These are phyloP conservation scores for Cucurbita maxima DNA, from an alignment of 306 rosid species.

Conservation along the genomic window DNA sequence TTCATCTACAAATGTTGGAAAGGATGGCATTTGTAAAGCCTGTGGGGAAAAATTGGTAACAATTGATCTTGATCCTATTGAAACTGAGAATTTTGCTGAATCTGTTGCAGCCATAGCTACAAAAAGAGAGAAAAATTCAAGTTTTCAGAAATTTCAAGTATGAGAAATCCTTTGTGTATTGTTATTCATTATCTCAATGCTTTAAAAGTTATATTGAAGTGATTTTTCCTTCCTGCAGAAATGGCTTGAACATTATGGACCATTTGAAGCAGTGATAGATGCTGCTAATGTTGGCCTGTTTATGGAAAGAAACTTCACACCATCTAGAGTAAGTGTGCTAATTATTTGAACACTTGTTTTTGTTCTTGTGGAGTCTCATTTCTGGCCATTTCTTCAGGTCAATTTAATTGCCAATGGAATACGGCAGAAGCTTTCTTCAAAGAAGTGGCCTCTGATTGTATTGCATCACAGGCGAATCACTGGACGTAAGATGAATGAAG, in stretches of 20 bases:
- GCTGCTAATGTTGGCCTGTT: slow-evolving; percentile 82
- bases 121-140: slow-evolving; percentile 47
- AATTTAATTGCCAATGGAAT: slow-evolving; percentile 57
- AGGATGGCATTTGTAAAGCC: slow-evolving; percentile 66
- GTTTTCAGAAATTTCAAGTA: slow-evolving; percentile 84
- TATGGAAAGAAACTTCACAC: slow-evolving; percentile 55
- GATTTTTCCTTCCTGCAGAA: slow-evolving; percentile 36
- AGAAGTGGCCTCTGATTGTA: slow-evolving; percentile 74
- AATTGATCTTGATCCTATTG: slow-evolving; percentile 82
- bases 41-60: slow-evolving; percentile 57
- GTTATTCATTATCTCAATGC: neutral
- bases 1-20: slow-evolving; percentile 36
- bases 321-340: slow-evolving; percentile 56
- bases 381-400: slow-evolving; percentile 25
- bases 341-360: neutral
- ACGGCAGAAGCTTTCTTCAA: slow-evolving; percentile 61
- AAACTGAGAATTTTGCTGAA: slow-evolving; percentile 74
- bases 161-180: slow-evolving; percentile 10
- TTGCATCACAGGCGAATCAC: slow-evolving; percentile 69
- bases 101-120: slow-evolving; percentile 73
- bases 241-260: slow-evolving; percentile 84
- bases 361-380: neutral
- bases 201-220: neutral
- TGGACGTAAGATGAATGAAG: slow-evolving; percentile 51
- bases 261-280: slow-evolving; percentile 92